Evolutionary conservation across 1,284 basidiomycete genomes (phyloP).

Genomic region (Irpex sp.): DNA sequence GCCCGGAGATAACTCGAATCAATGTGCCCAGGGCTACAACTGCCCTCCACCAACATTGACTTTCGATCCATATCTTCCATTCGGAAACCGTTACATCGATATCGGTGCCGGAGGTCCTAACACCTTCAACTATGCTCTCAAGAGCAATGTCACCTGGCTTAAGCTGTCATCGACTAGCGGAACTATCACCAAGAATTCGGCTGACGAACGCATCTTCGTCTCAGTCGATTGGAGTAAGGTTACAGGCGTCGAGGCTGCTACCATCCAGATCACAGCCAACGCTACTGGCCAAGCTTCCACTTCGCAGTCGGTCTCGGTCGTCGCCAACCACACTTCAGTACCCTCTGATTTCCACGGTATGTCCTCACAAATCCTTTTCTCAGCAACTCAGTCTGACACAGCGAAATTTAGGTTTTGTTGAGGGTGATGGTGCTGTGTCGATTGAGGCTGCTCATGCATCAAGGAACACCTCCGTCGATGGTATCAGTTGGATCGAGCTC

Average conservation of each 20-base stretch:
- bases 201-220: conserved; percentile 51
- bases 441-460: conserved; percentile 59
- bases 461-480: conserved; percentile 45
- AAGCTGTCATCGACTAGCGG: conserved; percentile 41
- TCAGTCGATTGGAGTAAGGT: conserved; percentile 59
- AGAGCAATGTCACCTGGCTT: conserved; percentile 50
- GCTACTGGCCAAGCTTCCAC: conserved; percentile 32
- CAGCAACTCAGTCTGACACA: neutral
- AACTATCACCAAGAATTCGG: conserved; percentile 40
- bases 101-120: conserved; percentile 55
- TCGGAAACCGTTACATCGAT: conserved; percentile 51
- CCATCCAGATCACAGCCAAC: conserved; percentile 43
- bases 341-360: conserved; percentile 44
- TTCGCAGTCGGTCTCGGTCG: conserved; percentile 34
- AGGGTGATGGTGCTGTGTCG: conserved; percentile 56
- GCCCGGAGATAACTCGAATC: conserved; percentile 56
- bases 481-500: conserved; percentile 52
- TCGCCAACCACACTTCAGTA: conserved; percentile 32
- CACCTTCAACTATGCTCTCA: conserved; percentile 51
- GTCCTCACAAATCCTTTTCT: conserved; percentile 2
- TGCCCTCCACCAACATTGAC: conserved; percentile 47
- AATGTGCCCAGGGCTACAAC: conserved; percentile 45
- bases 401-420: conserved; percentile 46
- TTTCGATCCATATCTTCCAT: conserved; percentile 51
- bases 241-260: conserved; percentile 34